These are phyloP conservation scores for Hemisphaericaspora lyxosophila DNA, from an alignment of 1,139 yeast species.

Conservation along the genomic window DNA sequence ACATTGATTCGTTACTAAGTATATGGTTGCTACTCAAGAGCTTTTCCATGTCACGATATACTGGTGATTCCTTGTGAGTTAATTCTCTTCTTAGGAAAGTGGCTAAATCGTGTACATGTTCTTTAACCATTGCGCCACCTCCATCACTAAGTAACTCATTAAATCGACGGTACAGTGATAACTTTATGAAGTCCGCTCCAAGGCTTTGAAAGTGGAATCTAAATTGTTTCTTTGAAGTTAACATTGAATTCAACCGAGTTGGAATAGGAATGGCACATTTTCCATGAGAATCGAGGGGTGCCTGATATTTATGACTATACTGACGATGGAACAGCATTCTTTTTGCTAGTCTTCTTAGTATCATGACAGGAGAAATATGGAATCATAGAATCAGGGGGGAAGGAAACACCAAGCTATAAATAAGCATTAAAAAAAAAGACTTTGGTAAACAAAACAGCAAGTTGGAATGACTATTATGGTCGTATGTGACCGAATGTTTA, in stretches of 20 bases:
- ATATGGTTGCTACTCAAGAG: constrained; percentile 20
- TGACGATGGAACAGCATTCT: background rate
- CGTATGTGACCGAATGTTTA: too few relatives aligned
- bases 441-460: background rate
- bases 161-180: constrained; percentile 37
- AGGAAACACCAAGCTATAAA: background rate
- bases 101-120: constrained; percentile 36
- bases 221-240: constrained; percentile 14
- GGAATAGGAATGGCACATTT: constrained; percentile 14
- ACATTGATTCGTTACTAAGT: constrained; percentile 12
- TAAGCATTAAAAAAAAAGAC: too few relatives aligned
- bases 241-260: constrained; percentile 11
- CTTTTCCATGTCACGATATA: constrained; percentile 25
- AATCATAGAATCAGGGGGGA: background rate
- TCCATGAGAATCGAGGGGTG: background rate
- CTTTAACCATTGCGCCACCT: constrained; percentile 39
- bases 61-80: constrained; percentile 15
- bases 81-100: constrained; percentile 37
- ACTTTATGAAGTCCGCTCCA: constrained; percentile 38
- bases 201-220: constrained; percentile 33
- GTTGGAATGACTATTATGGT: too few relatives aligned
- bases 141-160: constrained; percentile 29
- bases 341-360: background rate
- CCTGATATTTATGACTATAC: background rate
- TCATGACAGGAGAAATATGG: background rate